Conservation (phyloP, 2,329 filamentous ascomycete species). For the Claviceps arundinis region DNA sequence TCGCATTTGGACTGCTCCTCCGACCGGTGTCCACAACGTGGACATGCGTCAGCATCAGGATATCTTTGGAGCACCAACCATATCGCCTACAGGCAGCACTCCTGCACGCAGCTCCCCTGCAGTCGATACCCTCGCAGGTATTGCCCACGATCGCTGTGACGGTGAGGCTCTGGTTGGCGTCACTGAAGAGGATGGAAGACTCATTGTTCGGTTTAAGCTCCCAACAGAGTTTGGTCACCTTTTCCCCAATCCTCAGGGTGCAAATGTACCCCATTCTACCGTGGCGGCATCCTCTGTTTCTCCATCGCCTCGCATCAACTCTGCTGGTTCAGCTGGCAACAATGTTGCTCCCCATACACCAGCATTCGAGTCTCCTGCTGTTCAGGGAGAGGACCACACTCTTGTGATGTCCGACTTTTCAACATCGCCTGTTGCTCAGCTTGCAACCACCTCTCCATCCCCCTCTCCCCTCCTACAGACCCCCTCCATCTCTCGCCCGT, state of each 20-base stretch:
- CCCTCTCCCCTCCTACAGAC: background rate
- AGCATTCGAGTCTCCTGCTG: background rate
- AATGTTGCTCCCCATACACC: background rate
- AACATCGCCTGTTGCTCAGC: background rate
- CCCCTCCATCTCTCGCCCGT: background rate
- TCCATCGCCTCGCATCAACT: conserved; percentile 12
- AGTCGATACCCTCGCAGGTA: conserved; percentile 14
- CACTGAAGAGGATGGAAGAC: conserved; percentile 15
- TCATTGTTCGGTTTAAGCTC: conserved; percentile 26
- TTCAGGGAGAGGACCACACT: conserved; percentile 1
- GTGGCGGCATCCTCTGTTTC: conserved; percentile 12
- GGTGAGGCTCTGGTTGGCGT: conserved; percentile 20
- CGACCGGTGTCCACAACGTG: conserved; percentile 17
- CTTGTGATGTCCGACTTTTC: conserved; percentile 1
- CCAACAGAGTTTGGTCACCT: conserved; percentile 17
- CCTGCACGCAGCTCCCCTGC: conserved; percentile 5
- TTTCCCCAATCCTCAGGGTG: conserved; percentile 18
- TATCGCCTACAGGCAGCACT: conserved; percentile 3
- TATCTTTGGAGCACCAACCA: conserved; percentile 18
- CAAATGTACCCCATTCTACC: conserved; percentile 14
- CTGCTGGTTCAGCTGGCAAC: conserved; percentile 2
- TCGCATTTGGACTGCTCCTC: background rate
- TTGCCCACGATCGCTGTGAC: conserved; percentile 14
- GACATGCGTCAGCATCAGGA: conserved; percentile 22
- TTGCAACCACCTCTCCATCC: background rate